Percentiles rank a stretch among this genome's conserved stretches.
Conservation (phyloP, 2,329 filamentous ascomycete species). For the Coleophoma cylindrospora region DNA sequence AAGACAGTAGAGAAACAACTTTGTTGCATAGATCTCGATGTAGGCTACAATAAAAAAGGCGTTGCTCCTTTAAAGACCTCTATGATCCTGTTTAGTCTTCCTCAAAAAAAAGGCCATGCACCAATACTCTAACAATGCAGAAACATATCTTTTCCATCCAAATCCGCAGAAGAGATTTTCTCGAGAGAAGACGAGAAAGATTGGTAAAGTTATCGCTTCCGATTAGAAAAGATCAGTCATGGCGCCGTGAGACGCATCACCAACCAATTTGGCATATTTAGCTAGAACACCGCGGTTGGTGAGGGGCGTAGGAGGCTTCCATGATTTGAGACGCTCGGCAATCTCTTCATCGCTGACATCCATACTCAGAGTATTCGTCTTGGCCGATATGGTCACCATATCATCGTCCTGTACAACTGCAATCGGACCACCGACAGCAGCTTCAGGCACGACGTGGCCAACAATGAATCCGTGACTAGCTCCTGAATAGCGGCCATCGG, state of each 20-base stretch:
- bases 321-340: conserved; percentile 53
- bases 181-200: too few relatives aligned
- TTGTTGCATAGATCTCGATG: too few relatives aligned
- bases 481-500: conserved; percentile 84
- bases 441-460: conserved; percentile 88
- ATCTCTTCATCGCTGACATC: conserved; percentile 64
- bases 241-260: conserved; percentile 86
- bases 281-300: conserved; percentile 81
- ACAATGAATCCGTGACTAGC: conserved; percentile 92
- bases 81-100: too few relatives aligned
- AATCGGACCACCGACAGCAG: conserved; percentile 82
- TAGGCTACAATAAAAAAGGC: too few relatives aligned
- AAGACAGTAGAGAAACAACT: too few relatives aligned
- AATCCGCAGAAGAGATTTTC: too few relatives aligned
- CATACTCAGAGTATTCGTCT: conserved; percentile 68
- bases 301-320: conserved; percentile 65
- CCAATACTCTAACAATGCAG: too few relatives aligned
- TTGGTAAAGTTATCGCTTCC: too few relatives aligned
- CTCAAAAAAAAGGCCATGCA: too few relatives aligned
- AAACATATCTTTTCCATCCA: too few relatives aligned
- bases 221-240: conserved; percentile 71
- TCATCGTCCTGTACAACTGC: conserved; percentile 79
- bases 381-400: conserved; percentile 78
- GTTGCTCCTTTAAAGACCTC: too few relatives aligned
- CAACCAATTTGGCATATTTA: conserved; percentile 84